A percentile compares a stretch with the other conserved stretches of the same genome.
Evolutionary conservation across 805 yeast genomes (phyloP).

Genomic region (Spathaspora gorwiae): DNA sequence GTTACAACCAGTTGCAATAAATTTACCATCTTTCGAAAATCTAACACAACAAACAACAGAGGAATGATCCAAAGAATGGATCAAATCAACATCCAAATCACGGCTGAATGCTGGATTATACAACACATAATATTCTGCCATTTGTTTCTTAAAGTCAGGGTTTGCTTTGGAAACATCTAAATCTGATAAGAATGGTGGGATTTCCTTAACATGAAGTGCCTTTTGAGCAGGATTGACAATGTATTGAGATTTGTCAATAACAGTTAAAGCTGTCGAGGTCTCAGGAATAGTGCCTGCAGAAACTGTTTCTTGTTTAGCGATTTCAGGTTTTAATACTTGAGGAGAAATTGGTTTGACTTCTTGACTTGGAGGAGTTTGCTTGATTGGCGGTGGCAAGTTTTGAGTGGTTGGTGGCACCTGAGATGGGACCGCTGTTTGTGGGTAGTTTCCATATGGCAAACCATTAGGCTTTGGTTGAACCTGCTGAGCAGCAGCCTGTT

Average conservation of each 20-base stretch:
- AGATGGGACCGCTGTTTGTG: slow-evolving; percentile 8
- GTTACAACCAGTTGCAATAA: slow-evolving; percentile 94
- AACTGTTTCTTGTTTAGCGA: slow-evolving; percentile 3
- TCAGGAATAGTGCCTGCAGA: slow-evolving; percentile 13
- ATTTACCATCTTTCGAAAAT: slow-evolving; percentile 86
- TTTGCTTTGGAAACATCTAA: slow-evolving; percentile 75
- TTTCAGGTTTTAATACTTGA: slow-evolving; percentile 5
- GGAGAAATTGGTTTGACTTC: slow-evolving; percentile 12
- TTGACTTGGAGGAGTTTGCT: slow-evolving; percentile 15
- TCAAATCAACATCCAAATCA: slow-evolving; percentile 76
- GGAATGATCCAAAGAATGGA: slow-evolving; percentile 85
- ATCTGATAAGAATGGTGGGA: slow-evolving; percentile 77
- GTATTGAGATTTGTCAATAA: slow-evolving; percentile 39
- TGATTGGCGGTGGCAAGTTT: slow-evolving; percentile 12
- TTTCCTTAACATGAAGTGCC: slow-evolving; percentile 62
- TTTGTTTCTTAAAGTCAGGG: slow-evolving; percentile 74
- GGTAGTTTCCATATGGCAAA: slow-evolving; percentile 11
- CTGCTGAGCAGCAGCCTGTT: slow-evolving; percentile 4
- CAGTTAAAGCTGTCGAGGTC: slow-evolving; percentile 28
- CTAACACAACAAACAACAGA: slow-evolving; percentile 97
- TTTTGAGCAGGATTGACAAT: slow-evolving; percentile 40
- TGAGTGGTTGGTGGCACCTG: slow-evolving; percentile 1
- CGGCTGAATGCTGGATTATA: slow-evolving; percentile 77
- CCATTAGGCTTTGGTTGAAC: slow-evolving; percentile 15
- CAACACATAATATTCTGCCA: slow-evolving; percentile 78